A percentile compares a stretch with the other conserved stretches of the same genome.
Conservation (phyloP, 129 eudicot genomes). For the Flaveria brownii region DNA sequence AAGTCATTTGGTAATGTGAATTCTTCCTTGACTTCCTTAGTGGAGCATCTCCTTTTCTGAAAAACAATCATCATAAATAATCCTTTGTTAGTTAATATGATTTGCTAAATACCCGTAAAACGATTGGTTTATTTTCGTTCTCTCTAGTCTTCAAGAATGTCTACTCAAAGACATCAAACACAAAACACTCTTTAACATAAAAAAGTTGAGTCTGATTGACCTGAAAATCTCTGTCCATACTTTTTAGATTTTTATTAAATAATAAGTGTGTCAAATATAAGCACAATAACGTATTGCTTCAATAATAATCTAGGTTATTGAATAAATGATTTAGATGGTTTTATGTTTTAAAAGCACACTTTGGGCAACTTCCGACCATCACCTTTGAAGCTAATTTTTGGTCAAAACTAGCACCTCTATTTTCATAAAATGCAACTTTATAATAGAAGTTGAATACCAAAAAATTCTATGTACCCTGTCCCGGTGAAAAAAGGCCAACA, state of each 20-base stretch:
- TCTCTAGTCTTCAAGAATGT: neutral
- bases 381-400: neutral
- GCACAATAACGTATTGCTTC: neutral
- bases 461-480: conserved; percentile 1
- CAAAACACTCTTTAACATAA: neutral
- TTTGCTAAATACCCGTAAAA: neutral
- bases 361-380: neutral
- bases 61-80: conserved; percentile 17
- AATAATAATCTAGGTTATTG: neutral
- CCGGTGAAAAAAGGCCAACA: neutral
- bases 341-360: neutral
- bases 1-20: conserved; percentile 56
- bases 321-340: neutral
- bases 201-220: neutral
- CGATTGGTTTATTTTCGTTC: neutral
- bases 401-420: neutral
- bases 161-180: neutral
- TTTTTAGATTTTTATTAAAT: neutral
- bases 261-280: neutral
- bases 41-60: conserved; percentile 47
- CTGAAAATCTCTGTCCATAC: neutral
- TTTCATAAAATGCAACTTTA: neutral
- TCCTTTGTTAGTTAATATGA: neutral
- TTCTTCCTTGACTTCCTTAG: conserved; percentile 27
- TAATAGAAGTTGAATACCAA: neutral